Conservation (phyloP, 1,284 basidiomycete genomes). For the Malassezia nana region DNA sequence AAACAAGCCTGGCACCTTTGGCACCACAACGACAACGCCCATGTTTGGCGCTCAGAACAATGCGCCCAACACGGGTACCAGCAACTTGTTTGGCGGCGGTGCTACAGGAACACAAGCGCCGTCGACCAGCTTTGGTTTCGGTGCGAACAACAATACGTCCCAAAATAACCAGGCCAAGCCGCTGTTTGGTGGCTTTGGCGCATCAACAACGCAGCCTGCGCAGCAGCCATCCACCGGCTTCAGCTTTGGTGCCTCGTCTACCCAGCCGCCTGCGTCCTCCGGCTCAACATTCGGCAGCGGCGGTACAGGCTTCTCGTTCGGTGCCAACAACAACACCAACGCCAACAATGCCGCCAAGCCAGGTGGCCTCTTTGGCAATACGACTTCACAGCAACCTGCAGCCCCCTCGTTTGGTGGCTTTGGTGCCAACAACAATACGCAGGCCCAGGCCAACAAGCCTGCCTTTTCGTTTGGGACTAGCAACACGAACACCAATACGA, state of each 20-base stretch:
- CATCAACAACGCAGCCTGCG: constrained; percentile 22
- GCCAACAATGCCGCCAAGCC: constrained; percentile 11
- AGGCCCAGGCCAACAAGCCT: constrained; percentile 29
- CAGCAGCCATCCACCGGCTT: constrained; percentile 20
- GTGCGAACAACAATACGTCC: constrained; percentile 21
- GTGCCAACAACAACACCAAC: constrained; percentile 18
- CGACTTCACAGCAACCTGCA: constrained; percentile 22
- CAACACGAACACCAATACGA: not conserved
- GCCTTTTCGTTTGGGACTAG: constrained; percentile 35
- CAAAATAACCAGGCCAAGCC: constrained; percentile 35
- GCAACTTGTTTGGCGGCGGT: constrained; percentile 40
- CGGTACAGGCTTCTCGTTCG: constrained; percentile 23
- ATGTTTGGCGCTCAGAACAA: constrained; percentile 34
- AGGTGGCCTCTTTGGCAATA: constrained; percentile 54
- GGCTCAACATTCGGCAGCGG: constrained; percentile 26
- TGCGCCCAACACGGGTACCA: constrained; percentile 27
- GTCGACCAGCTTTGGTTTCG: constrained; percentile 31
- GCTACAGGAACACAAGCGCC: constrained; percentile 19
- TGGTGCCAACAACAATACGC: constrained; percentile 13
- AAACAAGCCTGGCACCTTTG: constrained; percentile 8
- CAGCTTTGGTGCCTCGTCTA: constrained; percentile 23
- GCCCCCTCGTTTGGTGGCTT: constrained; percentile 32
- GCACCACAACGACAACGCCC: not conserved
- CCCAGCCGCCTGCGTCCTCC: constrained; percentile 21
- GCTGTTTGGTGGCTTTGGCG: constrained; percentile 26